A percentile compares a stretch with the other conserved stretches of the same genome.
phyloP scores from a whole-genome alignment of 345 rosid species.

The Dimocarpus longan region DNA sequence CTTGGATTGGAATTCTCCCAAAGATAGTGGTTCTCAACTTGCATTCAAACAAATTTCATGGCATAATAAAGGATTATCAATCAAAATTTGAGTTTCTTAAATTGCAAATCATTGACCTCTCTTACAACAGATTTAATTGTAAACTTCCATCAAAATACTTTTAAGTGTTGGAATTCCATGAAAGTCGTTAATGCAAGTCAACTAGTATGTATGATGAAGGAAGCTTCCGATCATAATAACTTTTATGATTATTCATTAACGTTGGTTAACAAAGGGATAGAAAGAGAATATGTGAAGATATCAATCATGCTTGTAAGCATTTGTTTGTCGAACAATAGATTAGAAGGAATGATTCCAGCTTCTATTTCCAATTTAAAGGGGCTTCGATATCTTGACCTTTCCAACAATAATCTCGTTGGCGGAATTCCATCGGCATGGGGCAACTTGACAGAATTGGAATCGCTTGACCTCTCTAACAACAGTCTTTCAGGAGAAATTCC shows the following conservation, averaged over 20 bases:
- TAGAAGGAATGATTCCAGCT: conserved; percentile 20
- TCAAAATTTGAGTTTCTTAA: not conserved
- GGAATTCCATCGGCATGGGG: conserved; percentile 35
- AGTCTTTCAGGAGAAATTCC: conserved; percentile 26
- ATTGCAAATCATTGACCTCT: conserved; percentile 21
- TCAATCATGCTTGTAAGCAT: not conserved
- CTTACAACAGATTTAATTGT: conserved; percentile 17
- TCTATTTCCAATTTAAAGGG: not conserved
- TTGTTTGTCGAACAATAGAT: conserved; percentile 13
- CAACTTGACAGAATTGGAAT: not conserved
- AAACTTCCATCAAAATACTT: conserved; percentile 18
- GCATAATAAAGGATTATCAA: not conserved
- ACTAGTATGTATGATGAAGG: not conserved
- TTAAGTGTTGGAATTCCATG: too few relatives aligned
- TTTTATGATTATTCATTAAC: not conserved
- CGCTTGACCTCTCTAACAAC: conserved; percentile 5
- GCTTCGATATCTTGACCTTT: not conserved
- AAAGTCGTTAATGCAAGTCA: not conserved
- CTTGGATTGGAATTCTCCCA: conserved; percentile 25
- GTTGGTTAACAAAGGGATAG: conserved; percentile 4
- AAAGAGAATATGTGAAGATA: not conserved
- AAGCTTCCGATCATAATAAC: rapidly evolving
- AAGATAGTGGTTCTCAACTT: conserved; percentile 11
- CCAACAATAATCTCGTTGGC: too few relatives aligned
- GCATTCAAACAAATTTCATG: conserved; percentile 7